A percentile compares a stretch with the other conserved stretches of the same genome.
These are phyloP conservation scores for Euphrasia arctica DNA, from an alignment of 305 asterid genomes.

Conservation along the genomic window DNA sequence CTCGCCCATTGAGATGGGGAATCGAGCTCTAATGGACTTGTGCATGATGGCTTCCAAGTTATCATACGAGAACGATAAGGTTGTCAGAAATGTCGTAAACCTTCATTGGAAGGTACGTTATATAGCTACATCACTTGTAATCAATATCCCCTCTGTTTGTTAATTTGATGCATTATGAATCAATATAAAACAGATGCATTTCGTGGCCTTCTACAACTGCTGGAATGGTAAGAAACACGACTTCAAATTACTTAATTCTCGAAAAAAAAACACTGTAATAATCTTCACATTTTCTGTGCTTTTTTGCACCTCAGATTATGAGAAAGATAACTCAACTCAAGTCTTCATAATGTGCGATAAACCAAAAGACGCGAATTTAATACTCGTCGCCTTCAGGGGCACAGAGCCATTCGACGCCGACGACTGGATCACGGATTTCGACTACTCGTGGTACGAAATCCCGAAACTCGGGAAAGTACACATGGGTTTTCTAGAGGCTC, in stretches of 20 bases:
- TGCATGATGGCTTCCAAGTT: conserved; percentile 89
- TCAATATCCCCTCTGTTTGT: background rate
- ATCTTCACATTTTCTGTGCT: too few relatives aligned
- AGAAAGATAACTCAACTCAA: conserved; percentile 77
- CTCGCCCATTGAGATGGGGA: conserved; percentile 41
- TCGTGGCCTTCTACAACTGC: conserved; percentile 87
- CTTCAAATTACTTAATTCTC: too few relatives aligned
- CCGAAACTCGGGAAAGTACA: conserved; percentile 85
- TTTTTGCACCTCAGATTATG: conserved; percentile 47
- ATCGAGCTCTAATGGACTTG: conserved; percentile 63
- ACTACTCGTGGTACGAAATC: conserved; percentile 96
- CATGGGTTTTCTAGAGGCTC: conserved; percentile 95
- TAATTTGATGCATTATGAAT: too few relatives aligned
- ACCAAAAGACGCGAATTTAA: conserved; percentile 72
- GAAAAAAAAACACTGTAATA: too few relatives aligned
- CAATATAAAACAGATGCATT: conserved; percentile 64
- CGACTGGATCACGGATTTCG: conserved; percentile 95
- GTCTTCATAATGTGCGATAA: conserved; percentile 79
- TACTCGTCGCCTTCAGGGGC: conserved; percentile 82
- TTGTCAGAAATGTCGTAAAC: conserved; percentile 62
- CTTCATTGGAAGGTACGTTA: conserved; percentile 74
- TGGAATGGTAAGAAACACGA: conserved; percentile 71
- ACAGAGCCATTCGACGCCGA: conserved; percentile 97
- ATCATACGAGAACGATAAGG: conserved; percentile 82
- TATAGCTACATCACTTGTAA: too few relatives aligned